Evolutionary conservation across 2,329 filamentous ascomycete genomes (phyloP), one percentile per base, ranked within the genome.

Genomic region (Microascus cirrosus): DNA sequence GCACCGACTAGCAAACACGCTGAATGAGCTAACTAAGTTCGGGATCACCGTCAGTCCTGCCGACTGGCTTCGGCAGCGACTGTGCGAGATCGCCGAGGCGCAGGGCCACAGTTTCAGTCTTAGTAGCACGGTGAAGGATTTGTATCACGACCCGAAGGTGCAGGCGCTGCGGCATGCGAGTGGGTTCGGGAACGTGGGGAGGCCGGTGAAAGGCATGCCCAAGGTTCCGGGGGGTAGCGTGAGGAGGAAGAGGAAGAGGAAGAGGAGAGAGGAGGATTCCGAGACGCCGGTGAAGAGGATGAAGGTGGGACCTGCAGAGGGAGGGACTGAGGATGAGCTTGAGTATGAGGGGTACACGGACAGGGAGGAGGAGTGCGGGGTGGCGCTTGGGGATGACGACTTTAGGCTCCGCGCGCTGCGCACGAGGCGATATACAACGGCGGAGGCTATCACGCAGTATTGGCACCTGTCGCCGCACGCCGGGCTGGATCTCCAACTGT

Each of bases 171-270:
- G 81, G 8, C 67, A 70, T 25, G 78, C 79, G 67, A 76, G 78
- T 59, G 81, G 81, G 0, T 81, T 77, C 60, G 78, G 79, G 54
- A 82, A 79, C 61, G 82, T 83, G 7, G 81, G 81, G 8, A 72
- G 81, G 0, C 81, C 81, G 0, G 3, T 73, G 74, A 57, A 61
- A 77, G 73, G 60, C 69, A 71, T 22, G 55, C 59, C 11, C 64
- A 64, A 3, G 59, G 61, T 32, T 8, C n/a, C 20, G 1, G 35
- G 18, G 15, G 45, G 20, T 39, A 50, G 39, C 32, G 22, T n/a
- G 15, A 57, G 36, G 24, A 18, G 3, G 18, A 53, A 54, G 25
- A 28, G 51, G 39, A 42, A 54, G 52, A 28, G 51, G n/a, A 42
- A 39, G 6, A 54, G 32, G 51, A 34, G 25, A 10, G 25, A 22